These are phyloP conservation scores for Cercophora sp. DNA, from an alignment of 495 filamentous ascomycete species.

Conservation along the genomic window DNA sequence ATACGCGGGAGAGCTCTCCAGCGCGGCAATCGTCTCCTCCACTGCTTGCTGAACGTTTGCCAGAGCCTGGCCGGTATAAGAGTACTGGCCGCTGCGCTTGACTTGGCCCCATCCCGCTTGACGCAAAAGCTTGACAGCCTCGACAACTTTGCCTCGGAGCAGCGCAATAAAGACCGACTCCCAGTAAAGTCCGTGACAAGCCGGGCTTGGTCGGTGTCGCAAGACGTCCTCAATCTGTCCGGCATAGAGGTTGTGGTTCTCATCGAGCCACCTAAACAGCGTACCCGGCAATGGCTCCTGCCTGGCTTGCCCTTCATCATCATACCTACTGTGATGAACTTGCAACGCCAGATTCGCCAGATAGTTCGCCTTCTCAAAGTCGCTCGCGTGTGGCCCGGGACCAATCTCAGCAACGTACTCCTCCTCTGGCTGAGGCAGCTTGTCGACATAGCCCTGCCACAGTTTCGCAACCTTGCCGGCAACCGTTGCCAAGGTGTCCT, in stretches of 20 bases:
- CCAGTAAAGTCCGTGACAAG: slow-evolving; percentile 74
- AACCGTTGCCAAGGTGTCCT: slow-evolving; percentile 51
- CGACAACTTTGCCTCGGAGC: slow-evolving; percentile 65
- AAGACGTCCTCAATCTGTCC: slow-evolving; percentile 58
- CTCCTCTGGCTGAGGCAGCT: slow-evolving; percentile 42
- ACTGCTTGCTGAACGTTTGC: slow-evolving; percentile 67
- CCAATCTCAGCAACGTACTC: slow-evolving; percentile 58
- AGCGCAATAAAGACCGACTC: slow-evolving; percentile 63
- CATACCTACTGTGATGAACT: slow-evolving; percentile 64
- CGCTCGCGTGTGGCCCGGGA: slow-evolving; percentile 53
- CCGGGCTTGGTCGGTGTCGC: slow-evolving; percentile 62
- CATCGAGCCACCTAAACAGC: slow-evolving; percentile 73
- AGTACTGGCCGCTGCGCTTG: slow-evolving; percentile 47
- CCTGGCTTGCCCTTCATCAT: slow-evolving; percentile 33
- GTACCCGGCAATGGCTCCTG: slow-evolving; percentile 61
- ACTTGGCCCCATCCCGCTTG: slow-evolving; percentile 73
- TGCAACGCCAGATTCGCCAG: slow-evolving; percentile 65
- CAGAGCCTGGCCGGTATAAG: slow-evolving; percentile 68
- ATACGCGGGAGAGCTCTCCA: slow-evolving; percentile 67
- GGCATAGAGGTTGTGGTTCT: slow-evolving; percentile 59
- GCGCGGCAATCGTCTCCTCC: slow-evolving; percentile 56
- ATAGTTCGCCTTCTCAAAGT: slow-evolving; percentile 68
- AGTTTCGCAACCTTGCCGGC: slow-evolving; percentile 51
- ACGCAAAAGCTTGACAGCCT: slow-evolving; percentile 59
- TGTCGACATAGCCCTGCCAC: slow-evolving; percentile 54